A percentile compares a stretch with the other conserved stretches of the same genome.
These are phyloP conservation scores for Colletotrichum spaethianum DNA, from an alignment of 2,329 filamentous ascomycete species.

Conservation along the genomic window DNA sequence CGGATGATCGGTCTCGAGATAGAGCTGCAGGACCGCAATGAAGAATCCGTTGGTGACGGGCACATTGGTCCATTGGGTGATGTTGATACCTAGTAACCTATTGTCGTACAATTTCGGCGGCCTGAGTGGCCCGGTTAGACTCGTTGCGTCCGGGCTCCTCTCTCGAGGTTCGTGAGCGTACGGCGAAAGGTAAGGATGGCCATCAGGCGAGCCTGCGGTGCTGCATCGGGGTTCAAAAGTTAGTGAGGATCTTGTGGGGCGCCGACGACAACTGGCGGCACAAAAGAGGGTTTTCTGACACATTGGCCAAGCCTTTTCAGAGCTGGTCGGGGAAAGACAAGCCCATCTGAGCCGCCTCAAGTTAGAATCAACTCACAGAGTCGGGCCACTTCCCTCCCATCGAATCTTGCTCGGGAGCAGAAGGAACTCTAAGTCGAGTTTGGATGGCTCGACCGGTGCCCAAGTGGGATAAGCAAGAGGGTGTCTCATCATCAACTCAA, in stretches of 20 bases:
- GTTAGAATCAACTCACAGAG: not conserved
- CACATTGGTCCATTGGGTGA: not conserved
- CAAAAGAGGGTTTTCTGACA: not conserved
- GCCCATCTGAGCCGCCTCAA: not conserved
- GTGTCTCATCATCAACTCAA: slow-evolving; percentile 19
- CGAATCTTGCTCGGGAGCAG: not conserved
- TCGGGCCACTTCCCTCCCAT: not conserved
- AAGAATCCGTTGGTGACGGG: slow-evolving; percentile 10
- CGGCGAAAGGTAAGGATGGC: not conserved
- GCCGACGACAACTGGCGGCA: not conserved
- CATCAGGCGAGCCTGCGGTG: not conserved
- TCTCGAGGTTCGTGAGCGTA: not conserved
- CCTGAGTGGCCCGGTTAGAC: not conserved
- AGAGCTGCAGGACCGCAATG: not conserved
- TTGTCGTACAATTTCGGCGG: slow-evolving; percentile 3
- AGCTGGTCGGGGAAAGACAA: not conserved
- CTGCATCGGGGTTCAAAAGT: not conserved
- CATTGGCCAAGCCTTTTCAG: not conserved
- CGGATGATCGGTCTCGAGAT: slow-evolving; percentile 18
- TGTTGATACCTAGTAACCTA: not conserved
- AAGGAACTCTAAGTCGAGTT: slow-evolving; percentile 1
- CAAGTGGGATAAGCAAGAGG: slow-evolving; percentile 3
- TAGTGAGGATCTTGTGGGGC: not conserved
- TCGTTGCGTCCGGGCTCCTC: not conserved
- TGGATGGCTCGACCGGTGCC: not conserved